Conservation (phyloP, 2,329 filamentous ascomycete species). For the Drechslerella coelobrocha region DNA sequence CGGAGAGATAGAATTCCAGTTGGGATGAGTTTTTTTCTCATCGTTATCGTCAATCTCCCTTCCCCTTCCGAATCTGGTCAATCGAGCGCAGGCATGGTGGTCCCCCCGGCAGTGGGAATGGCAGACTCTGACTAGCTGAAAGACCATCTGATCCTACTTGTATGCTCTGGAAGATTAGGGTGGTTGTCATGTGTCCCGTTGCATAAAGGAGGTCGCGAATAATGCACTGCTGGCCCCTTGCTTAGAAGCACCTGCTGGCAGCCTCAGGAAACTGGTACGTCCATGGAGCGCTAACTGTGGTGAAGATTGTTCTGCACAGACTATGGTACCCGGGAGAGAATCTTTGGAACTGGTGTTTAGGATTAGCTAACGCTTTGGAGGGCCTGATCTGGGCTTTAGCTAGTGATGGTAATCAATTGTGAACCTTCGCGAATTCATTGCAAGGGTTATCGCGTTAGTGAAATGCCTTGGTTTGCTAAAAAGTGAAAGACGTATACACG, state of each 20-base stretch:
- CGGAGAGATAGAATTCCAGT: background rate
- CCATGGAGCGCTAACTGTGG: no score
- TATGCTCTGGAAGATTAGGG: background rate
- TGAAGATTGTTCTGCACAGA: no score
- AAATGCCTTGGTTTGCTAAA: no score
- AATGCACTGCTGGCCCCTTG: background rate
- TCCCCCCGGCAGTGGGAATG: no score
- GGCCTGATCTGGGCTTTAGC: background rate
- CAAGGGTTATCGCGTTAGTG: no score
- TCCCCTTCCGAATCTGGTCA: background rate
- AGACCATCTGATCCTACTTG: background rate
- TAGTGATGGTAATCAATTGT: background rate
- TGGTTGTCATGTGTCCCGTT: conserved; percentile 2
- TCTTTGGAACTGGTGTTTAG: background rate
- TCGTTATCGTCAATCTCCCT: background rate
- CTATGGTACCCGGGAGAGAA: background rate
- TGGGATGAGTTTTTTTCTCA: background rate
- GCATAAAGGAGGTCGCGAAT: background rate
- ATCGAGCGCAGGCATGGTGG: background rate
- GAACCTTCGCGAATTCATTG: no score
- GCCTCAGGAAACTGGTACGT: background rate
- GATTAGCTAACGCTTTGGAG: background rate
- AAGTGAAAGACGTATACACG: no score
- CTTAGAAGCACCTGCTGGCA: background rate
- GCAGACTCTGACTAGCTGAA: background rate